Evolutionary conservation across 345 rosid genomes (phyloP).

Genomic region (Microthlaspi erraticum): DNA sequence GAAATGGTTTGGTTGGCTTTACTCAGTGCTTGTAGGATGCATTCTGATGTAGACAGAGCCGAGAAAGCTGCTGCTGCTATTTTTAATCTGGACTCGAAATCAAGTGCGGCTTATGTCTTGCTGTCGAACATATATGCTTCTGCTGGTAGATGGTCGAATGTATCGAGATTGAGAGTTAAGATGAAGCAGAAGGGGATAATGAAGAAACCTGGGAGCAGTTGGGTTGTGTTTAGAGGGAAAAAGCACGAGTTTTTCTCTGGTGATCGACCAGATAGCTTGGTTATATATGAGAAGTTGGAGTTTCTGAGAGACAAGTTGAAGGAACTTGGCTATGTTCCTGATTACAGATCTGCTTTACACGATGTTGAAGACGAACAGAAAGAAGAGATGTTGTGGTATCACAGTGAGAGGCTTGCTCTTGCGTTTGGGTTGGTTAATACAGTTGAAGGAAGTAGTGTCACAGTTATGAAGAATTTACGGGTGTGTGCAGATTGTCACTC

Average conservation of each 20-base stretch:
- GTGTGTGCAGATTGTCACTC: constrained; percentile 76
- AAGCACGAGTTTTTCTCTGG: constrained; percentile 64
- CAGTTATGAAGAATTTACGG: constrained; percentile 78
- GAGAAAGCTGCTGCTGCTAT: constrained; percentile 63
- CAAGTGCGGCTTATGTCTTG: constrained; percentile 64
- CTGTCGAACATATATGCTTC: constrained; percentile 72
- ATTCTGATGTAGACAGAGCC: constrained; percentile 57
- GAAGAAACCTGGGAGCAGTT: constrained; percentile 68
- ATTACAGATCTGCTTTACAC: constrained; percentile 59
- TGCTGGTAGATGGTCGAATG: constrained; percentile 66
- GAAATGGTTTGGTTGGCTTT: constrained; percentile 68
- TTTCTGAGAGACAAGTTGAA: constrained; percentile 66
- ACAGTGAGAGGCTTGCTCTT: constrained; percentile 75
- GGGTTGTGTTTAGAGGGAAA: constrained; percentile 60
- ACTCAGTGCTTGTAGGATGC: constrained; percentile 74
- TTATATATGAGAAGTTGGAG: constrained; percentile 54
- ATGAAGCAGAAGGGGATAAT: constrained; percentile 60
- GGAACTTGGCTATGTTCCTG: constrained; percentile 65
- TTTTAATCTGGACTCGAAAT: constrained; percentile 57
- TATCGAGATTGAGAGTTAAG: constrained; percentile 56
- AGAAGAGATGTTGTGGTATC: constrained; percentile 65
- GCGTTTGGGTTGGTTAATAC: constrained; percentile 59
- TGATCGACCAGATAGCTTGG: constrained; percentile 55
- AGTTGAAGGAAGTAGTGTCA: constrained; percentile 53
- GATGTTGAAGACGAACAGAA: constrained; percentile 77